Base-by-base conservation (phyloP, 2,329 filamentous ascomycete genomes). In the Tothia fuscella region DNA sequence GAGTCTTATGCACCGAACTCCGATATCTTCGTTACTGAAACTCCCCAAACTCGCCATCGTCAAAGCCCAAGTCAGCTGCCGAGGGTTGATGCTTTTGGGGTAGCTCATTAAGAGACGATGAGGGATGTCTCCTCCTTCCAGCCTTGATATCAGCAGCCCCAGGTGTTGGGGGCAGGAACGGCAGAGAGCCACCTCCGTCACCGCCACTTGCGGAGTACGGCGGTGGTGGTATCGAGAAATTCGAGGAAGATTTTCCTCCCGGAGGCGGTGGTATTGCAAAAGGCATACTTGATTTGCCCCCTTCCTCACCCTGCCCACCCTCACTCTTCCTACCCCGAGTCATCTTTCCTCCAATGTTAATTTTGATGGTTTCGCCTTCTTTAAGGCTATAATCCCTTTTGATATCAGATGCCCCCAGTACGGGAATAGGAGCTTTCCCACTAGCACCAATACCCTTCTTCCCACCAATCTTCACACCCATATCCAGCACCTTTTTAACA, bases 31-130 rank as follows among this genome's bases (percentile, higher is more conserved):
- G 7, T 38, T 53, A 72, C 53, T 73, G 69, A 63, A 93, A 93
- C 61, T 93, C 85, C 16, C 84, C 85, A 71, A 87, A 88, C 55
- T 89, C 81, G 2, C 85, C 86, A 56, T 93, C 83, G 53, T 93
- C 85, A 52, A 91, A 91, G 0, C 84, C 84, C 49, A 89, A 54
- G 45, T 86, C 78, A 54, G 78, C 58, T 13, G 66, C 65, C 30
- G 60, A 61, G 20, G 50, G 51, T 41, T 51, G 50, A 34, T 53
- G 51, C 24, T 56, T 66, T 4, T 71, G 64, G 10, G 73, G 70
- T 30, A 42, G 33, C 17, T 38, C 24, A 16, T 41, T 34, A 52
- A 63, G 64, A 13, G 29, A 69, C 57, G 66, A 58, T 49, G 64
- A 70, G n/a, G n/a, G n/a, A n/a, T n/a, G n/a, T 52, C 62, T 59